These are phyloP conservation scores for Prunella vulgaris DNA, from an alignment of 257 asterid species.

Conservation along the genomic window DNA sequence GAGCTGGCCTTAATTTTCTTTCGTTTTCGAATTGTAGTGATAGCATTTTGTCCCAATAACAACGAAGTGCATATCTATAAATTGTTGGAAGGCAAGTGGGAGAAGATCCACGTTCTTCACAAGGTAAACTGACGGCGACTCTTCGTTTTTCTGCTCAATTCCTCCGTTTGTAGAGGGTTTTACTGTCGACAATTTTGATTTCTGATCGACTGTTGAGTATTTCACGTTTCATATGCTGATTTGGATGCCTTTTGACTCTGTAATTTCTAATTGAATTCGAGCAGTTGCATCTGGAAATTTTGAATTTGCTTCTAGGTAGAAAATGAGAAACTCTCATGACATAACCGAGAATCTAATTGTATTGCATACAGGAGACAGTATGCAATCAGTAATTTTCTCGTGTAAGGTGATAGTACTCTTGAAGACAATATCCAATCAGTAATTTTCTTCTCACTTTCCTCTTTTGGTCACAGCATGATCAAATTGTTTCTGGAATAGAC, in stretches of 20 bases:
- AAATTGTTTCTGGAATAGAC: slow-evolving; percentile 94
- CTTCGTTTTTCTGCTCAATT: not conserved
- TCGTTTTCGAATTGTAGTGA: slow-evolving; percentile 46
- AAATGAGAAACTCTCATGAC: slow-evolving; percentile 9
- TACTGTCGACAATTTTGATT: not conserved
- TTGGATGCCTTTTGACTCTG: not conserved
- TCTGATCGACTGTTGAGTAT: not conserved
- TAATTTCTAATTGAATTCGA: not conserved
- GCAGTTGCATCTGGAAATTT: slow-evolving; percentile 13
- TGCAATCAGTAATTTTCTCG: slow-evolving; percentile 5
- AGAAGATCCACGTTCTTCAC: slow-evolving; percentile 90
- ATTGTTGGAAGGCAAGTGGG: slow-evolving; percentile 82
- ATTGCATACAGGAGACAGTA: not conserved
- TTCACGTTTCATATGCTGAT: not conserved
- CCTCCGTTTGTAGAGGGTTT: not conserved
- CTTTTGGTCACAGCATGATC: slow-evolving; percentile 81
- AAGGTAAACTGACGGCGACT: slow-evolving; percentile 45
- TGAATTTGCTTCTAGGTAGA: slow-evolving; percentile 9
- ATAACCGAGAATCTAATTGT: not conserved
- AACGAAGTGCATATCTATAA: slow-evolving; percentile 82
- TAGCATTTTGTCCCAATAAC: slow-evolving; percentile 88
- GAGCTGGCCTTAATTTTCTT: slow-evolving; percentile 7
- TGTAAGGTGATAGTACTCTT: not conserved
- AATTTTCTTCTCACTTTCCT: slow-evolving; percentile 21
- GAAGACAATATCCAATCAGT: not conserved